Evolutionary conservation across 306 rosid genomes (phyloP), one percentile per base, ranked within the genome.

Genomic region (Lotus japonicus): DNA sequence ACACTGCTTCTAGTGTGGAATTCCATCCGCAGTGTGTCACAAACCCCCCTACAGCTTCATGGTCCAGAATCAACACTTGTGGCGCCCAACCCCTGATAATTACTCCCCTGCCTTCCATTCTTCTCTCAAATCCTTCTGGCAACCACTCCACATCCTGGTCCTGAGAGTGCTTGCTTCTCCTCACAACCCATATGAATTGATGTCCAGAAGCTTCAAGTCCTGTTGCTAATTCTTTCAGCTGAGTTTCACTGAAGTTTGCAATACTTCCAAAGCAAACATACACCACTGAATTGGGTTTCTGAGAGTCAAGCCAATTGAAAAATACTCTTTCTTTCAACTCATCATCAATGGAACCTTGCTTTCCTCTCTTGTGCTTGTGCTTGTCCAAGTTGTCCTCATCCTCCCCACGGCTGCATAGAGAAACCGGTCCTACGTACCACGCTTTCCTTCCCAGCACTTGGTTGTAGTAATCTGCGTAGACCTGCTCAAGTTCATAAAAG

Each of bases 1-100:
- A 11, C 33, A 68, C 41, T 12, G 13, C 73, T 53, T 68, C 73
- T 0, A 68, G 14, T 1, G 63, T 53, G 1, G 73, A 68, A 39
- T 68, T 88, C 95, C 95, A 88, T 9, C 95, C 95, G 5, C 90
- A 85, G 50, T 88, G 95, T 18, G 85, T 88, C 49, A 88, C 64
- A 54, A 88, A 85, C 12, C 74, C 87, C 1, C 90, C 88, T 46
- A 88, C 78, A 0, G 88, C 85, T 26, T 17, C 45, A 50, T 88
- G 95, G 2, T 39, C 65, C 5, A 88, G 75, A 10, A 88, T 81
- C 26, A 15, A 5, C 51, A 69, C 43, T 56, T 88, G 95, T 0
- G 87, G 84, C 0, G 83, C 89, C 74, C 74, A 68, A 7, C 73
- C 73, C 21, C 73, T 38, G 21, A 68, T 68, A 1, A 64, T 48